phyloP scores from a whole-genome alignment of 2,329 filamentous ascomycete species.

The Claviceps sp. region DNA sequence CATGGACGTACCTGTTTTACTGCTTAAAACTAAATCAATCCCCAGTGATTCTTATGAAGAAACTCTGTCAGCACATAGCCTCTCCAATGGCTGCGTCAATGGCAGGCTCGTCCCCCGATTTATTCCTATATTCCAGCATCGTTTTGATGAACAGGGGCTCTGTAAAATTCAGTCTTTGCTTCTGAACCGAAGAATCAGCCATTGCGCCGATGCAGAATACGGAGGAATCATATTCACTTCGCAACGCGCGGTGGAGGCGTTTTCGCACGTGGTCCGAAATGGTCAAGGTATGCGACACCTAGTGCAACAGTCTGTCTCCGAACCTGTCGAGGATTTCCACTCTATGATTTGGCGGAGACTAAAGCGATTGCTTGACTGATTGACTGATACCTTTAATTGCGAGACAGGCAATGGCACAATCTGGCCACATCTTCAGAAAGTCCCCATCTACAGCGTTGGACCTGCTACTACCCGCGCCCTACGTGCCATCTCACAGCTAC shows the following conservation, averaged over 20 bases:
- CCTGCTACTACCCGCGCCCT: conserved; percentile 70
- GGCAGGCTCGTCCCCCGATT: conserved; percentile 49
- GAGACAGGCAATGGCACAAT: neutral
- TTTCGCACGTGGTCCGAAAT: conserved; percentile 47
- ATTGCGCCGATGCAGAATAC: conserved; percentile 31
- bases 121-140: conserved; percentile 64
- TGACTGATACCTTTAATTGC: neutral
- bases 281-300: conserved; percentile 23
- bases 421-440: conserved; percentile 37
- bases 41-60: conserved; percentile 63
- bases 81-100: conserved; percentile 11
- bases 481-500: conserved; percentile 33
- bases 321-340: neutral
- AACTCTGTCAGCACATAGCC: conserved; percentile 27
- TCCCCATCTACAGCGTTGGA: conserved; percentile 65
- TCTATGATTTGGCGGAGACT: too few species aligned
- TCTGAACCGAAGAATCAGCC: conserved; percentile 25
- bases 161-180: conserved; percentile 38
- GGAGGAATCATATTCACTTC: conserved; percentile 77
- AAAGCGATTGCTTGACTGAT: too few species aligned
- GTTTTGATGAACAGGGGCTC: conserved; percentile 47
- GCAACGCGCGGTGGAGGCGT: conserved; percentile 71
- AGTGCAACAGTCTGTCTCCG: neutral
- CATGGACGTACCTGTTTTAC: conserved; percentile 37
- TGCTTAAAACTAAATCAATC: conserved; percentile 65